These are phyloP conservation scores for Coemansia sp. DNA, from an alignment of 192 early-diverging fungal genomes.

Conservation along the genomic window DNA sequence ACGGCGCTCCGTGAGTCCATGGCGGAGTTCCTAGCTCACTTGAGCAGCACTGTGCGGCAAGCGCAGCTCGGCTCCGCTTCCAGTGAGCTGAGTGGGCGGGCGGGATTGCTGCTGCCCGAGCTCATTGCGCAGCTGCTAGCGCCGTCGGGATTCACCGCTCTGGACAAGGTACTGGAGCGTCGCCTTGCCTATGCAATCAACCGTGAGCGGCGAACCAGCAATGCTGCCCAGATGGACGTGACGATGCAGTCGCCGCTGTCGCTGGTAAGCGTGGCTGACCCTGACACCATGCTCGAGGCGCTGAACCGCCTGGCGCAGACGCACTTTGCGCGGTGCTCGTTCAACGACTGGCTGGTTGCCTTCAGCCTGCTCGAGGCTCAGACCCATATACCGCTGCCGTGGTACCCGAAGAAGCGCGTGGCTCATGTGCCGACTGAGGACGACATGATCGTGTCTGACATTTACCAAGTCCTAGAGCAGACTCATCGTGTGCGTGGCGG, in stretches of 20 bases:
- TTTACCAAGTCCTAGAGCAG: constrained; percentile 67
- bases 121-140: constrained; percentile 40
- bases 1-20: constrained; percentile 57
- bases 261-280: constrained; percentile 37
- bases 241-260: constrained; percentile 32
- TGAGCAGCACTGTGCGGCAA: constrained; percentile 12
- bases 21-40: constrained; percentile 45
- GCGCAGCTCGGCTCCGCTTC: constrained; percentile 7
- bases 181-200: constrained; percentile 31
- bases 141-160: constrained; percentile 34
- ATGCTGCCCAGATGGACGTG: constrained; percentile 22
- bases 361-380: constrained; percentile 58
- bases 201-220: constrained; percentile 42
- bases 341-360: constrained; percentile 58
- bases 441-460: constrained; percentile 66
- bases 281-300: constrained; percentile 35
- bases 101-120: constrained; percentile 25
- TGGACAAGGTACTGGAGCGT: constrained; percentile 42
- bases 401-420: constrained; percentile 57
- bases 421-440: constrained; percentile 59
- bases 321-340: constrained; percentile 55
- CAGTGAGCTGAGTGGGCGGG: constrained; percentile 20
- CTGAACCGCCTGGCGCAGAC: constrained; percentile 56
- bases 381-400: constrained; percentile 55
- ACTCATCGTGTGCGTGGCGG: constrained; percentile 43